phyloP scores from a whole-genome alignment of 2,329 filamentous ascomycete species.

The Colletotrichum sp. region DNA sequence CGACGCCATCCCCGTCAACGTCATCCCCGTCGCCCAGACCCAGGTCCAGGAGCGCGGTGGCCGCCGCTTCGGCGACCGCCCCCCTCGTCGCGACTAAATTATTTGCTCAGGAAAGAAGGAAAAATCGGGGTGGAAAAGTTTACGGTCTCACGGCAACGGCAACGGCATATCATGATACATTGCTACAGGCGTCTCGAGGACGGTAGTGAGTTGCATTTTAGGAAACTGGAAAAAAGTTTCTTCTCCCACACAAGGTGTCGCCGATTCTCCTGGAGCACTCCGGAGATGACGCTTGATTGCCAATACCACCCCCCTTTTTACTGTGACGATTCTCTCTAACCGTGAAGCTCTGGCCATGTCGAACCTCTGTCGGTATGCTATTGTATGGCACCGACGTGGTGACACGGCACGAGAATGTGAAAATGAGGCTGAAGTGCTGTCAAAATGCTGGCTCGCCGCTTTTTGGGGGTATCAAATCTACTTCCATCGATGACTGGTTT shows the following conservation, averaged over 20 bases:
- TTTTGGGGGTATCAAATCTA: constrained; percentile 17
- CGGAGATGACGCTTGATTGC: constrained; percentile 91
- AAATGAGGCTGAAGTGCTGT: background rate
- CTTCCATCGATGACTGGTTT: background rate
- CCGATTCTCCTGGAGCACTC: constrained; percentile 68
- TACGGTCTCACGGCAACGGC: constrained; percentile 48
- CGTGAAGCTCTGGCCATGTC: background rate
- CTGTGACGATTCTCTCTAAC: constrained; percentile 26
- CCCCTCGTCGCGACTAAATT: constrained; percentile 50
- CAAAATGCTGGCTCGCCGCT: background rate
- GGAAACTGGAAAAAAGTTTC: constrained; percentile 63
- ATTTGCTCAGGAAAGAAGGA: background rate
- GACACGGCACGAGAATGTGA: background rate
- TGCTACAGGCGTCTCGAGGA: constrained; percentile 62
- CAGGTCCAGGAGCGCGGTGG: constrained; percentile 81
- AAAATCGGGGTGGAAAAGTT: constrained; percentile 20
- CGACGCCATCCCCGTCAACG: constrained; percentile 96
- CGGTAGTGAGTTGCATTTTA: constrained; percentile 61
- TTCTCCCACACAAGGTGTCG: constrained; percentile 82
- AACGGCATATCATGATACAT: constrained; percentile 34
- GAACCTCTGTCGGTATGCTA: background rate
- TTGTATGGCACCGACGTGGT: background rate
- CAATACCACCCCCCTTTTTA: constrained; percentile 55
- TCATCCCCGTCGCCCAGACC: constrained; percentile 87
- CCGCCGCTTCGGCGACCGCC: constrained; percentile 77